Evolutionary conservation across 768 basidiomycete genomes (phyloP).

Genomic region (Pilatotrama ljubarskyi): DNA sequence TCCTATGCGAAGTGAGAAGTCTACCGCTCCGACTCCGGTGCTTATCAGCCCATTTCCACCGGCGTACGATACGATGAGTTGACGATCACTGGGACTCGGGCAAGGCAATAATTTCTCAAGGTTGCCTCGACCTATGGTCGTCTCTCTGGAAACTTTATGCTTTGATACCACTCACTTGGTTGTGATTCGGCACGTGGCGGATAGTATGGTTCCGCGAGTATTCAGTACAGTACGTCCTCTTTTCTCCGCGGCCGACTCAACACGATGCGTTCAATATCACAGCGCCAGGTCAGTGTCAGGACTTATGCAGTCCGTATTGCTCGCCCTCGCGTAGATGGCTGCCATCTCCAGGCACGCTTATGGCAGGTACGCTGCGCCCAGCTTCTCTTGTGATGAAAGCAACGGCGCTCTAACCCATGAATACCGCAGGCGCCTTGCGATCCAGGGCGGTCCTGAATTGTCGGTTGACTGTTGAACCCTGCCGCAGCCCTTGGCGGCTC

Average conservation of each 20-base stretch:
- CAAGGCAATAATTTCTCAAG: slow-evolving; percentile 12
- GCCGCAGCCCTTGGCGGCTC: not conserved
- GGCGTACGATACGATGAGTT: not conserved
- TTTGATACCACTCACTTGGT: slow-evolving; percentile 14
- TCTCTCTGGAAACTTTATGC: slow-evolving; percentile 17
- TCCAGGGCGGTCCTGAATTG: not conserved
- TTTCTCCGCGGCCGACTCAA: slow-evolving; percentile 6
- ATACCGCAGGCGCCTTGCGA: not conserved
- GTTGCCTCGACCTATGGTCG: not conserved
- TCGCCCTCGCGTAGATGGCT: not conserved
- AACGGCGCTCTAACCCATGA: not conserved
- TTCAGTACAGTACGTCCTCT: slow-evolving; percentile 7
- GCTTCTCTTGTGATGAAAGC: not conserved
- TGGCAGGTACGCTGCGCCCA: not conserved
- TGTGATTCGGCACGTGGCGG: slow-evolving; percentile 3
- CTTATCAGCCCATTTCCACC: not conserved
- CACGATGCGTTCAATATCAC: slow-evolving; percentile 2
- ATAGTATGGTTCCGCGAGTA: not conserved
- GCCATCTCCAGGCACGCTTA: not conserved
- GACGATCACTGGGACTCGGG: not conserved
- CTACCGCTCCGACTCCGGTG: not conserved
- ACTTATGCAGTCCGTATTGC: too few species aligned
- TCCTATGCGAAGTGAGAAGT: not conserved
- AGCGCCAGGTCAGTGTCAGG: not conserved
- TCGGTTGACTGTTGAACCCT: not conserved